Percentiles rank a stretch among this genome's conserved stretches.
These are phyloP conservation scores for Helotiales sp. DNA, from an alignment of 2,329 filamentous ascomycete species.

Conservation along the genomic window DNA sequence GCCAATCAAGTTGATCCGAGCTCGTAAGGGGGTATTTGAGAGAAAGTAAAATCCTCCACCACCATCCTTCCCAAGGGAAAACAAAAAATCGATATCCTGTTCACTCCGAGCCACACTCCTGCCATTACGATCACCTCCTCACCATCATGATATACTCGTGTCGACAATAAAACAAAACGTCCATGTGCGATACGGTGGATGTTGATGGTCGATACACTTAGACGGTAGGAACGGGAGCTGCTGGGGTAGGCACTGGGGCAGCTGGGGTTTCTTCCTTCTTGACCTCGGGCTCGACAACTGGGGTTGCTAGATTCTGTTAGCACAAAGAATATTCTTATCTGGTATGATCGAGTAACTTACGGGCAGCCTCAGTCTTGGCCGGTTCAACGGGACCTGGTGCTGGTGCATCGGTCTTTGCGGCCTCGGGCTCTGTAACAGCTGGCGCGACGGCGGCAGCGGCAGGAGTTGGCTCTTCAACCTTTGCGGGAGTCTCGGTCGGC, in stretches of 20 bases:
- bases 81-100: constrained; percentile 32
- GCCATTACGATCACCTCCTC: constrained; percentile 37
- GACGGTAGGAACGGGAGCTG: constrained; percentile 19
- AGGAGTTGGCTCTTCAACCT: constrained; percentile 30
- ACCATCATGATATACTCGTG: constrained; percentile 26
- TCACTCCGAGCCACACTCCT: constrained; percentile 28
- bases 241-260: constrained; percentile 25
- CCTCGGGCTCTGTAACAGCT: constrained; percentile 15
- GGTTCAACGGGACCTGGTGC: constrained; percentile 29
- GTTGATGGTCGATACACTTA: constrained; percentile 21
- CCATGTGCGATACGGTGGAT: constrained; percentile 9
- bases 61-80: constrained; percentile 5
- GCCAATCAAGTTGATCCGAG: constrained; percentile 31
- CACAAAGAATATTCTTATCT: neutral
- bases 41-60: constrained; percentile 31
- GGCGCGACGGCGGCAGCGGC: constrained; percentile 13
- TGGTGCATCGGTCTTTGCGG: constrained; percentile 31
- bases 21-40: constrained; percentile 36
- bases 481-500: constrained; percentile 29
- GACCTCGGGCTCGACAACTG: constrained; percentile 26
- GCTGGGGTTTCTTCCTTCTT: constrained; percentile 30
- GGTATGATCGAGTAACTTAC: constrained; percentile 1
- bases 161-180: constrained; percentile 20
- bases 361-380: constrained; percentile 27
- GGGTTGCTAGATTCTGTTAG: constrained; percentile 23